phyloP scores from a whole-genome alignment of 2,329 filamentous ascomycete genomes.

The Aspergillus ochraceus region DNA sequence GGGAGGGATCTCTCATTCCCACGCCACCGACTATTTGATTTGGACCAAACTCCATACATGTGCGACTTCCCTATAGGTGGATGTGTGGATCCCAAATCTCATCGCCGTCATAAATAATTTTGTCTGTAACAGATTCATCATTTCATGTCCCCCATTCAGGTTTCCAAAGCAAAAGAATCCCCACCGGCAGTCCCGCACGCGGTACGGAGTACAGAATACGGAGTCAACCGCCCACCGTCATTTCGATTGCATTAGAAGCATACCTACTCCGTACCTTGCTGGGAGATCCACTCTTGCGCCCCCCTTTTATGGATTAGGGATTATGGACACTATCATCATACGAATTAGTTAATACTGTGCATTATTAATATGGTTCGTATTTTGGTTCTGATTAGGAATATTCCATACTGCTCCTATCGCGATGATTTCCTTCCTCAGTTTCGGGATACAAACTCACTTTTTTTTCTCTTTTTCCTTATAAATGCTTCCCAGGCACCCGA shows the following conservation, averaged over 20 bases:
- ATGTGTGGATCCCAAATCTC: constrained; percentile 4
- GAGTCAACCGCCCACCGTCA: constrained; percentile 8
- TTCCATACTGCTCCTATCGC: not conserved
- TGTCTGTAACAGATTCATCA: constrained; percentile 10
- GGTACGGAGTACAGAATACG: constrained; percentile 9
- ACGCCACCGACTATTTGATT: not conserved
- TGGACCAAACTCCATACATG: not conserved
- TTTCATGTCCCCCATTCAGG: not conserved
- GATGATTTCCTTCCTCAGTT: constrained; percentile 1
- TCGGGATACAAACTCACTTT: constrained; percentile 5
- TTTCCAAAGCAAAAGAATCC: constrained; percentile 3
- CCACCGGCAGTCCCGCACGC: constrained; percentile 17
- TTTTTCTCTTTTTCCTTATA: not conserved
- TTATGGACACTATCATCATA: constrained; percentile 4
- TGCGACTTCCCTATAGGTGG: constrained; percentile 3
- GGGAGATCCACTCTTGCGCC: constrained; percentile 4
- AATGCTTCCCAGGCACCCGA: constrained; percentile 17
- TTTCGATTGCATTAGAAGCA: constrained; percentile 10
- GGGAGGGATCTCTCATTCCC: not conserved
- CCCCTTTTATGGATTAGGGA: not conserved
- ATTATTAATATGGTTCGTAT: constrained; percentile 5
- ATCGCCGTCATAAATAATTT: not conserved
- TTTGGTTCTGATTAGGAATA: not conserved
- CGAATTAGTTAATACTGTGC: not conserved
- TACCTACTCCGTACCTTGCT: no score